These are phyloP conservation scores for Entophlyctis helioformis DNA, from an alignment of 192 early-diverging fungal genomes.

Conservation along the genomic window DNA sequence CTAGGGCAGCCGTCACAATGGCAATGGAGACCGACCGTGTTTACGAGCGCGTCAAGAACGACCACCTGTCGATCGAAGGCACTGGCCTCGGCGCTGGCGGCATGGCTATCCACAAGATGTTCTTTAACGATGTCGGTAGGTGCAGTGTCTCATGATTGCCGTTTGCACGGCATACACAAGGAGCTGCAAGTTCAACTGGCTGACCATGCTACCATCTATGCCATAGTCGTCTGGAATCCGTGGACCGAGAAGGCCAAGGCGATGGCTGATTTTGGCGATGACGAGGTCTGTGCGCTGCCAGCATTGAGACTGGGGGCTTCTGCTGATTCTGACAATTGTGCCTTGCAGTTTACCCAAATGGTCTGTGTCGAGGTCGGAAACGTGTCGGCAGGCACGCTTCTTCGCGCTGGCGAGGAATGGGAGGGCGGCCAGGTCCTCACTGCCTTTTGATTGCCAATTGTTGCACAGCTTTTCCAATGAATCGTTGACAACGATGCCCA, in stretches of 20 bases:
- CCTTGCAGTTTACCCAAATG: conserved; percentile 55
- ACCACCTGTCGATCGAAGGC: conserved; percentile 6
- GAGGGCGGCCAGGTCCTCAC: conserved; percentile 49
- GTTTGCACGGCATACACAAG: neutral
- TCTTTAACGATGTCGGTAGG: conserved; percentile 26
- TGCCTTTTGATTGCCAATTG: neutral
- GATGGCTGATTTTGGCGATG: conserved; percentile 86
- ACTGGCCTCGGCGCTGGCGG: conserved; percentile 10
- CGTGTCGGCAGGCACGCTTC: conserved; percentile 49
- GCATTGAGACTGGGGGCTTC: neutral
- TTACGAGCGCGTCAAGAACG: conserved; percentile 53
- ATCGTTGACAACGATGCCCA: neutral
- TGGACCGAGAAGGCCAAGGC: conserved; percentile 80
- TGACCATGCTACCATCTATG: neutral
- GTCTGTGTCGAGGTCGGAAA: conserved; percentile 72
- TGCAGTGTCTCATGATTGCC: neutral
- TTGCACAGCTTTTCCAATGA: neutral
- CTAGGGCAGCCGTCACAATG: conserved; percentile 42
- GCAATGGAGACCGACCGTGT: conserved; percentile 73
- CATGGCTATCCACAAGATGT: conserved; percentile 7
- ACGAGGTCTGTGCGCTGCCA: conserved; percentile 27
- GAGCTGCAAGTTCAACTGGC: neutral
- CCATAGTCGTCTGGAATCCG: conserved; percentile 97
- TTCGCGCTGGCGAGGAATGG: conserved; percentile 57
- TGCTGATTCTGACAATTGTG: neutral